Base-by-base conservation (phyloP, 805 yeast genomes). In the Candida suzukii region DNA sequence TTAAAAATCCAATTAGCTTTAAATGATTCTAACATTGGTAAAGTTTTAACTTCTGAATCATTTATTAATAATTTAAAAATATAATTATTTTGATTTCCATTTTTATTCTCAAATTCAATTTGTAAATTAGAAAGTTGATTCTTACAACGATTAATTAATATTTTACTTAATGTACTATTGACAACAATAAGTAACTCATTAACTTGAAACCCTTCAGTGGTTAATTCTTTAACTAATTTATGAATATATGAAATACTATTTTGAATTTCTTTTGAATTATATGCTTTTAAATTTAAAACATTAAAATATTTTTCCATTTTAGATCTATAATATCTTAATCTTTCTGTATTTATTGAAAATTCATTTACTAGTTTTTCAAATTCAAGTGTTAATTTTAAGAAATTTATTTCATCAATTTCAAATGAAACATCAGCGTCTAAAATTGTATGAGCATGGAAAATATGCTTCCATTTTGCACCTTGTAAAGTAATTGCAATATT, bases 401-500 rank as follows among this genome's bases (percentile, higher is more conserved):
- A 52, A 21, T 48, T 42, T 14, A 63, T 63, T 28, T 65, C 57
- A 11, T 45, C 54, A 31, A 48, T 42, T 28, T 47, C 57, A n/a
- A 14, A 18, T 4, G 19, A 48, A 8, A 46, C 37, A 25, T 46
- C 50, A 8, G 60, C 50, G 6, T 57, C 60, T 24, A 65, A 58
- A 22, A 76, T 53, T 37, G 78, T 84, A 30, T 68, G 59, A 1
- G 77, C 75, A 44, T 68, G 70, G 0, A 69, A 57, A 11, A 82
- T 51, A 12, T 68, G 61, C 1, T 63, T 69, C 95, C 95, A 85
- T 9, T 66, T 64, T 1, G 73, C 56, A 2, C 52, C 48, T 4
- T 64, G 30, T 4, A 80, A 64, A 0, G 51, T 43, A 3, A 49
- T 45, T 2, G 82, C 46, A 0, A 60, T 42, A 0, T 41, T 40